phyloP scores from a whole-genome alignment of 441 rosid species.

The Gossypium davidsonii region DNA sequence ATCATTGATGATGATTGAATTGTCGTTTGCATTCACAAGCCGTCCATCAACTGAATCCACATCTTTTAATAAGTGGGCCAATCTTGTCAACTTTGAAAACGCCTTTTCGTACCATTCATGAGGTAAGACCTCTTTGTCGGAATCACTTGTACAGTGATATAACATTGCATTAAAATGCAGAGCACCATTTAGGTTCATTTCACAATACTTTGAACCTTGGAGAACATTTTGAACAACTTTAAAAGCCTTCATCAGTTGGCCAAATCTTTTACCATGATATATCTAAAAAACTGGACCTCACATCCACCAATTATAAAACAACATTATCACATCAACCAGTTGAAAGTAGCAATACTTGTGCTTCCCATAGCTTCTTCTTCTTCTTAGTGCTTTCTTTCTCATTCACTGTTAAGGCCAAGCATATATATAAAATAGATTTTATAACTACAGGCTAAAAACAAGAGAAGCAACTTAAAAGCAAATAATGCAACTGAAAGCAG shows the following conservation, averaged over 20 bases:
- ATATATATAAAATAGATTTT: not conserved
- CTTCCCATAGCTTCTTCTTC: not conserved
- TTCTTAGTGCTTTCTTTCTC: not conserved
- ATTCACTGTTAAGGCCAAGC: not conserved
- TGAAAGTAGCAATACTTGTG: not conserved
- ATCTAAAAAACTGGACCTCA: not conserved
- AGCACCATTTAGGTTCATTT: not conserved
- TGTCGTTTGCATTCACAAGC: slow-evolving; percentile 43
- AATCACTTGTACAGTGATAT: slow-evolving; percentile 37
- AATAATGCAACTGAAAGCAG: not conserved
- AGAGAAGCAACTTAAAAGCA: not conserved
- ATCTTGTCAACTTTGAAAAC: slow-evolving; percentile 33
- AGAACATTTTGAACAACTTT: not conserved
- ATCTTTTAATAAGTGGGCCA: not conserved
- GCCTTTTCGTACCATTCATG: slow-evolving; percentile 24
- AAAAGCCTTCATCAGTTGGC: not conserved
- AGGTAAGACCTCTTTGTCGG: slow-evolving; percentile 34
- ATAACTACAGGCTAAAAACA: not conserved
- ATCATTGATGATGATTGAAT: slow-evolving; percentile 36
- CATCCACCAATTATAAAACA: not conserved
- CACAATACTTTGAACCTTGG: not conserved
- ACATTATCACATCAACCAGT: not conserved
- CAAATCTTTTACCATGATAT: not conserved
- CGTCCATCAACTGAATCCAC: slow-evolving; percentile 28
- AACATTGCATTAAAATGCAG: slow-evolving; percentile 23